Base-by-base conservation (phyloP, 1,139 yeast genomes). In the Candida sanyaensis region DNA sequence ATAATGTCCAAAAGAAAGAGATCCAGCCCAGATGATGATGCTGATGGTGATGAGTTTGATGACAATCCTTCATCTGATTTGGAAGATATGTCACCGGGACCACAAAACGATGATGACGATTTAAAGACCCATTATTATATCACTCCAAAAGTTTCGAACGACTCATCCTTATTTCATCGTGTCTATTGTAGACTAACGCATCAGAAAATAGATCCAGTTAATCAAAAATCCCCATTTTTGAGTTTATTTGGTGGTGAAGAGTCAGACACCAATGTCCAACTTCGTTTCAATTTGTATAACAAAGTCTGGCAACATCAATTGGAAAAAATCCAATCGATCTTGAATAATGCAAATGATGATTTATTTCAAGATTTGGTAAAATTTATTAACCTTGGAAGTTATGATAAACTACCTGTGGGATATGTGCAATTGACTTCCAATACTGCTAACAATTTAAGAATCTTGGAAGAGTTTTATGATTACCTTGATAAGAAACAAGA, bases 401-500 rank as follows among this genome's bases (percentile, higher is more conserved):
- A 31, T 24, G 52, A 52, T 11, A 69, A 69, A 48, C 53, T 80
- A 7, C 68, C 68, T 2, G 68, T 78, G 2, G 81, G 77, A 1
- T 66, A 80, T 47, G 61, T 83, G 5, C 75, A 74, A 50, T 67
- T 83, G 46, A 81, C 84, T 12, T 72, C 87, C 12, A 81, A 81
- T 56, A 75, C 78, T 7, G 79, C 86, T n/a, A 80, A 81, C 50
- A 83, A 81, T 55, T 61, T 73, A 11, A 64, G 80, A 29, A 73
- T 82, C 21, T 58, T 81, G 24, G 64, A 67, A 10, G 80, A 80
- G 47, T 71, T 80, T 45, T 61, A 64, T 21, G 54, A 51, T 11
- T 66, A 66, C 46, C 55, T 71, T 47, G 29, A 41, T 41, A 10
- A 38, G 10, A 6, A 36, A 23, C 11, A 49, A 48, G 49, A 50